Conservation (phyloP, 495 filamentous ascomycete genomes). For the Hyaloscypha variabilis region DNA sequence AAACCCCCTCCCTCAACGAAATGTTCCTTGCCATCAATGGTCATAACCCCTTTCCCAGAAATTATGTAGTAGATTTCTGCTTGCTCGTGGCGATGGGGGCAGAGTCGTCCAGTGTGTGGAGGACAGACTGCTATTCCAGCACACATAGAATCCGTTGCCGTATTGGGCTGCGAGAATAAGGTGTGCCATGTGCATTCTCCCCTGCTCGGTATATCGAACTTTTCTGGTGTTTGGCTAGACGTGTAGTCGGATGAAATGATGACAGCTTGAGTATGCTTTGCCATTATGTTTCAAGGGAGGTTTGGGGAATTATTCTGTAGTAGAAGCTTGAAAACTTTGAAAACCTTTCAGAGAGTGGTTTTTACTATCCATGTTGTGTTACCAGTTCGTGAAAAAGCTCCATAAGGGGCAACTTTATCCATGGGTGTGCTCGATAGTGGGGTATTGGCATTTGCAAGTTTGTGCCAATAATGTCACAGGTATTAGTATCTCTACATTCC, state of each 20-base stretch:
- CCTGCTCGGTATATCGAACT: slow-evolving; percentile 4
- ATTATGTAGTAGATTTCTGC: slow-evolving; percentile 44
- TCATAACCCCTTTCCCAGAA: slow-evolving; percentile 34
- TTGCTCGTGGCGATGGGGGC: slow-evolving; percentile 39
- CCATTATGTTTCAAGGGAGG: background rate
- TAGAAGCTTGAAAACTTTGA: too few species aligned
- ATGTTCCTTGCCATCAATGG: slow-evolving; percentile 34
- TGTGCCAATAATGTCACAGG: too few species aligned
- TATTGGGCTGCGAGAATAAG: slow-evolving; percentile 37
- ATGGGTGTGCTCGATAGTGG: too few species aligned
- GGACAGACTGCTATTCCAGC: slow-evolving; percentile 40
- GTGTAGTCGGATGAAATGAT: background rate
- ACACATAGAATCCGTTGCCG: slow-evolving; percentile 33
- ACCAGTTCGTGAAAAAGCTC: too few species aligned
- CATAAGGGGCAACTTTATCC: too few species aligned
- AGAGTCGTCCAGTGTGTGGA: slow-evolving; percentile 33
- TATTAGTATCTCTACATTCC: too few species aligned
- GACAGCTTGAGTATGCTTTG: background rate
- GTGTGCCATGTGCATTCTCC: slow-evolving; percentile 41
- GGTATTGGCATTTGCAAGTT: too few species aligned
- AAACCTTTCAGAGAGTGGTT: too few species aligned
- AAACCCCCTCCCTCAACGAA: slow-evolving; percentile 31
- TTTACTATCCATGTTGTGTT: too few species aligned
- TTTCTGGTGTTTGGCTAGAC: background rate
- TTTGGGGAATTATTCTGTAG: too few species aligned